Evolutionary conservation across 257 asterid genomes (phyloP), one percentile per base, ranked within the genome.

Genomic region (Coffea eugenioides): DNA sequence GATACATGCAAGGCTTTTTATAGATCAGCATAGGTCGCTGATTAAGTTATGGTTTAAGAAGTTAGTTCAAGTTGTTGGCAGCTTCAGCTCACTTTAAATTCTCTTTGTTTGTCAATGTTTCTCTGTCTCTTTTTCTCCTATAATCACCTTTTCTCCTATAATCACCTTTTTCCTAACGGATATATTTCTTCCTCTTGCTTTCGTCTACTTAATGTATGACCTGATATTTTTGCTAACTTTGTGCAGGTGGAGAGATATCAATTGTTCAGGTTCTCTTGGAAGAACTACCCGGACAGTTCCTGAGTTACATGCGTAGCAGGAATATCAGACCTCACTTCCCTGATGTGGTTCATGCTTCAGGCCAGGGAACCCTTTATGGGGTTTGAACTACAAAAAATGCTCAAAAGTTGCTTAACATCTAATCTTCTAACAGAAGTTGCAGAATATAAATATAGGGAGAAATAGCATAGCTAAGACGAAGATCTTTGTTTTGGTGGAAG

Each of bases 241-340:
- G 31, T 74, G 83, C 87, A 93, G 97, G 86, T 14, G 92, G 95
- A 16, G 87, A 88, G 64, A 82, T 84, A 36, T 89, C 94, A 31
- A 92, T 89, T 67, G 95, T 93, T 48, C 92, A 91, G 72, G 83
- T 94, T 41, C 90, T 93, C 34, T 81, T 93, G 23, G 98, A 90
- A 83, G 96, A 93, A 85, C 75, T 93, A 82, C 98, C 98, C 0
- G 83, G 90, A 20, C 97, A 93, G 80, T 93, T 91, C 76, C 79
- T 93, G 54, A 78, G 79, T 6, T 91, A 90, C 85, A 86, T 91
- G 87, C 96, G 96, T n/a, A 71, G 90, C 76, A 85, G 97, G 81
- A 90, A 93, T 69, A 83, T 90, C 61, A 88, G 85, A 77, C 98
- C 98, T 56, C 90, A 52, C n/a, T 41, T 61, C 57, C 21, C 73